phyloP scores from a whole-genome alignment of 164 flowering plant species.

The Nymphaea thermarum region DNA sequence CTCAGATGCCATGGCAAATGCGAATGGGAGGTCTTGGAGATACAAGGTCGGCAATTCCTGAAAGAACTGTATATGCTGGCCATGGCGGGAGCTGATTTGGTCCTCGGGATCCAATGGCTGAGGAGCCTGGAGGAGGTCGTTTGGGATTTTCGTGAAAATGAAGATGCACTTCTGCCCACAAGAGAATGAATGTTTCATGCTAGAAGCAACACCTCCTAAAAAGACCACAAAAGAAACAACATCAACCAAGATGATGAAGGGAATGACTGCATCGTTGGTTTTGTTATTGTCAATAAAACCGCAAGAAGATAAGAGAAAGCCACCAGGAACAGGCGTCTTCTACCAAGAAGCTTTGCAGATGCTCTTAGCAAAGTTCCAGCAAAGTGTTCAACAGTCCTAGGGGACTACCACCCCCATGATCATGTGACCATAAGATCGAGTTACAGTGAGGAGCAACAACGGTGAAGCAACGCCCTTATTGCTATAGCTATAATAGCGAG shows the following conservation, averaged over 20 bases:
- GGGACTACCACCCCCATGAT: not conserved
- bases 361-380: not conserved
- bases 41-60: not conserved
- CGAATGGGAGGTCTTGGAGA: not conserved
- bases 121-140: not conserved
- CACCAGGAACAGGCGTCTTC: not conserved
- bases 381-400: not conserved
- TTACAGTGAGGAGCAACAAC: not conserved
- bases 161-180: not conserved
- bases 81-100: not conserved
- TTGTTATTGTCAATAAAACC: not conserved
- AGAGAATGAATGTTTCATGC: not conserved
- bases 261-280: not conserved
- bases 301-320: not conserved
- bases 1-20: not conserved
- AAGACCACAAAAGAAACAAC: not conserved
- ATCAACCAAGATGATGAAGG: not conserved
- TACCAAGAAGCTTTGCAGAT: too few relatives aligned
- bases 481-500: constrained; percentile 3
- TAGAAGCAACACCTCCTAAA: not conserved
- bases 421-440: not conserved
- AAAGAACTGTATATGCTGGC: not conserved
- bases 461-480: constrained; percentile 1
- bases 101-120: not conserved
- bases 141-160: not conserved